These are phyloP conservation scores for Stromatinia cepivora DNA, from an alignment of 2,329 filamentous ascomycete genomes.

Conservation along the genomic window DNA sequence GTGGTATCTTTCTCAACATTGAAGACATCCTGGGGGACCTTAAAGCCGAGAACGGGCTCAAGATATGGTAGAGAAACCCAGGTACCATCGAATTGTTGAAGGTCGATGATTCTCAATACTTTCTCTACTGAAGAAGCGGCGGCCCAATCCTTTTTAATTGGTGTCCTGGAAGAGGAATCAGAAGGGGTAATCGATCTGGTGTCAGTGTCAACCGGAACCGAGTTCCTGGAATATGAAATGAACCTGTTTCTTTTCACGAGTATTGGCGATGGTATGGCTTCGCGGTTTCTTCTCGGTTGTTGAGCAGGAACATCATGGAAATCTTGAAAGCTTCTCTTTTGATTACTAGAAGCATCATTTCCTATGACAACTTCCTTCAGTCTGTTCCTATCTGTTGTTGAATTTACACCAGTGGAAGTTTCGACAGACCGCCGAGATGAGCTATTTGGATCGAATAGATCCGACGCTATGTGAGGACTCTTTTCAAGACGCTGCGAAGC, in stretches of 20 bases:
- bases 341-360: too few species aligned
- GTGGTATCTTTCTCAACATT: constrained; percentile 24
- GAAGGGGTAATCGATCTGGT: neutral
- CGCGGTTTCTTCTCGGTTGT: too few species aligned
- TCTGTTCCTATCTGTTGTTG: too few species aligned
- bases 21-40: constrained; percentile 17
- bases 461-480: too few species aligned
- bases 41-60: constrained; percentile 26
- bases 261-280: neutral
- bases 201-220: neutral
- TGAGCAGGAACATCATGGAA: too few species aligned
- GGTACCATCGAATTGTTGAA: constrained; percentile 57
- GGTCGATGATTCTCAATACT: constrained; percentile 46
- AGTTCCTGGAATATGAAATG: neutral
- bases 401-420: too few species aligned
- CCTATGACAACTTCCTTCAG: too few species aligned
- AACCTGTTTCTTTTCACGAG: neutral
- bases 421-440: too few species aligned
- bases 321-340: too few species aligned
- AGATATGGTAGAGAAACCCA: constrained; percentile 44
- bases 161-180: neutral
- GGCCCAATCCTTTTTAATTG: neutral
- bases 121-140: neutral
- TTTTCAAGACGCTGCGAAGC: too few species aligned
- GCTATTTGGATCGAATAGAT: too few species aligned